Conservation (phyloP, 805 yeast species). For the Starmerella riodocensis region DNA sequence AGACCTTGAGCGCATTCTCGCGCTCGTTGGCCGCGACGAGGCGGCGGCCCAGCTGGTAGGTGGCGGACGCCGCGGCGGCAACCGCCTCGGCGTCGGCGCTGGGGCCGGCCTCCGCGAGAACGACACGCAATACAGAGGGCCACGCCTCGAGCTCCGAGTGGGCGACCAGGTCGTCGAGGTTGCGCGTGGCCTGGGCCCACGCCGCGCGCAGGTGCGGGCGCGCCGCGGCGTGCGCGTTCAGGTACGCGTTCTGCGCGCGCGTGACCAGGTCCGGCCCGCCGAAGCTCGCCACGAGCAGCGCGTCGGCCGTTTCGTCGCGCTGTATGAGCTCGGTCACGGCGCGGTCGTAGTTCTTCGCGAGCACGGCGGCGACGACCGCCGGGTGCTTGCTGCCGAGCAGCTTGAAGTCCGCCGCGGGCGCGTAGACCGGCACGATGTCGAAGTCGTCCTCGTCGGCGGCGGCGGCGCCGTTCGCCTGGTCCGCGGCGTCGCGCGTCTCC, state of each 20-base stretch:
- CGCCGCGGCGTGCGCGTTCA: conserved; percentile 40
- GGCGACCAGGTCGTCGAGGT: conserved; percentile 54
- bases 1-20: conserved; percentile 63
- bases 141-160: conserved; percentile 69
- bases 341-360: conserved; percentile 46
- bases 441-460: conserved; percentile 35
- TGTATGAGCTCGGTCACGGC: conserved; percentile 60
- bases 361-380: conserved; percentile 37
- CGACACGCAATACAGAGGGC: conserved; percentile 64
- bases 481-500: conserved; percentile 4
- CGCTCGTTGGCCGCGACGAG: conserved; percentile 42
- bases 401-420: conserved; percentile 26
- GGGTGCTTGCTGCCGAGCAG: conserved; percentile 21
- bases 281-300: conserved; percentile 59
- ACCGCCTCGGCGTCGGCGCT: too few species aligned
- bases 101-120: conserved; percentile 18
- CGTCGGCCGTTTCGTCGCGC: conserved; percentile 56
- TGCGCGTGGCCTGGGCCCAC: conserved; percentile 44
- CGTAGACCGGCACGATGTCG: conserved; percentile 22
- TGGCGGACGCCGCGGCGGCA: neutral
- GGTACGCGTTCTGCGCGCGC: conserved; percentile 60
- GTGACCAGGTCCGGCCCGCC: conserved; percentile 43
- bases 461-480: conserved; percentile 3
- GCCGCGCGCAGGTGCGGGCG: conserved; percentile 60
- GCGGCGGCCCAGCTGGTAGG: conserved; percentile 55